phyloP scores from a whole-genome alignment of 768 basidiomycete genomes.

The Russula emetica region DNA sequence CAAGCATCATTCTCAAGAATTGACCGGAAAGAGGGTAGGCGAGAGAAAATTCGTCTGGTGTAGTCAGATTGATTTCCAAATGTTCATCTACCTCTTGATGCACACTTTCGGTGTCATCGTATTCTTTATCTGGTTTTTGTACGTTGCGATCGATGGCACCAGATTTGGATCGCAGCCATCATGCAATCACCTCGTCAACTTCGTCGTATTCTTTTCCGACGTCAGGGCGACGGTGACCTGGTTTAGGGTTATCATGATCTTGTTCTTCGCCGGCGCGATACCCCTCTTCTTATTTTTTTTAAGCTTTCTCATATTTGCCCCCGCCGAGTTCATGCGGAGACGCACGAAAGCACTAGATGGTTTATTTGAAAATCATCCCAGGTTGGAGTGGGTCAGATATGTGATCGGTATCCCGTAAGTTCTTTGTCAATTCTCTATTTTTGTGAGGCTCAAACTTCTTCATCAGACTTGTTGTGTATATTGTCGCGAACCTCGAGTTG shows the following conservation, averaged over 20 bases:
- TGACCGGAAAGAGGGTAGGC: too few species aligned
- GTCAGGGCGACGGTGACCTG: not conserved
- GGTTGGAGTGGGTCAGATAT: too few species aligned
- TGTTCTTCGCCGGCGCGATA: too few species aligned
- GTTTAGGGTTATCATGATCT: not conserved
- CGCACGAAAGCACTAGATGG: too few species aligned
- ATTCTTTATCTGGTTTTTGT: constrained; percentile 5
- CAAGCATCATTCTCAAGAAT: too few species aligned
- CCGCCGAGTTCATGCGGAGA: too few species aligned
- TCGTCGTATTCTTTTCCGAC: not conserved
- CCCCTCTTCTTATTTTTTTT: too few species aligned
- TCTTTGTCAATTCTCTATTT: not conserved
- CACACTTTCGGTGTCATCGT: not conserved
- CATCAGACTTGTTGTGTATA: constrained; percentile 3
- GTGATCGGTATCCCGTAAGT: not conserved
- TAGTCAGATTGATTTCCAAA: too few species aligned
- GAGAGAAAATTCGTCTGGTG: too few species aligned
- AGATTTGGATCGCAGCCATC: constrained; percentile 12
- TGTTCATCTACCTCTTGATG: not conserved
- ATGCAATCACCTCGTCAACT: constrained; percentile 16
- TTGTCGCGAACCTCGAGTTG: constrained; percentile 10
- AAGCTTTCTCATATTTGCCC: not conserved
- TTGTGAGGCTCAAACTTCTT: not conserved
- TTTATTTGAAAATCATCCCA: too few species aligned
- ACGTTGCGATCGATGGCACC: not conserved